Base-by-base conservation (phyloP, 2,329 filamentous ascomycete genomes). In the Thermoascus crustaceus region DNA sequence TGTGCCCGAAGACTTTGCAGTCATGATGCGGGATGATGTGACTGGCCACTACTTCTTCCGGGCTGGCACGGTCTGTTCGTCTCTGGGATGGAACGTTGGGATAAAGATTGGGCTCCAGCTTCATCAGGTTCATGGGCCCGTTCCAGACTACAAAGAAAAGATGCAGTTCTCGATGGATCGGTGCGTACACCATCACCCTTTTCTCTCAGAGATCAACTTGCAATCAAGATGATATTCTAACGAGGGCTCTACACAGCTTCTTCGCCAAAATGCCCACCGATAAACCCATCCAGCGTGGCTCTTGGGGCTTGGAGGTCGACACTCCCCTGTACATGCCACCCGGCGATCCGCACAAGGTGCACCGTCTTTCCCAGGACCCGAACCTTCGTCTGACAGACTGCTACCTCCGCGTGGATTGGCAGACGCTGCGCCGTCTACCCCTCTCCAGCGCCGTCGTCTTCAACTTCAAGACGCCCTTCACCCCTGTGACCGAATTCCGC, bases 381-480 rank as follows among this genome's bases (percentile, higher is more conserved):
- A 59, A 65, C 13, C 63, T 89, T 4, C 63, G 60, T 1, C 52
- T 77, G 2, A 68, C 74, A 0, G 73, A 83, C 21, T 67, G 83
- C 43, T 66, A 81, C 41, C 65, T 94, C 1, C 75, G 86, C 4
- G 85, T 91, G 2, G 86, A 94, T 57, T 93, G 85, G 84, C 87
- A 94, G 60, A 94, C 86, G 0, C 64, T 94, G 3, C 76, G 86
- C 2, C 75, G 86, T 2, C 63, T 94, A 0, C 85, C 86, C 0
- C 66, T 94, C 0, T 86, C 81, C 0, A 84, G 75, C 0, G 80
- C 73, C 61, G 67, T 94, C 1, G 74, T 86, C 0, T 94, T 94
- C 66, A 93, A 91, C 57, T 94, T 89, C 73, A 93, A 89, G 53
- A 85, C 82, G 0, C 59, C 91, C 0, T 93, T 93, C 59, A 91